Conservation (phyloP, 495 filamentous ascomycete genomes). For the Cryomyces minteri region DNA sequence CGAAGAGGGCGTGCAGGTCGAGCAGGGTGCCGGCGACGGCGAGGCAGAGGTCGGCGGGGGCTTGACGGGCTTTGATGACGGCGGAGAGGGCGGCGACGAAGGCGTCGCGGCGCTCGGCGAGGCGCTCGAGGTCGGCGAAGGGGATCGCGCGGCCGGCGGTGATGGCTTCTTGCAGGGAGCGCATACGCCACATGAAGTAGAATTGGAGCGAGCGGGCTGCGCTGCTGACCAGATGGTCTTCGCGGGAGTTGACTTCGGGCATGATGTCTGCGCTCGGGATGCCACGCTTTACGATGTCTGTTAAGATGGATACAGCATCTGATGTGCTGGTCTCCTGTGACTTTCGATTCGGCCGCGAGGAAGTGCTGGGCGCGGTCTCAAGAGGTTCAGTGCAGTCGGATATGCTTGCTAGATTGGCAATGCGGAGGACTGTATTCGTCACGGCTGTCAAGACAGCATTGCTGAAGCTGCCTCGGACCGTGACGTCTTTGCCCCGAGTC, state of each 20-base stretch:
- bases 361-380: constrained; percentile 34
- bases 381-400: constrained; percentile 56
- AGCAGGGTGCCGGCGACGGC: constrained; percentile 56
- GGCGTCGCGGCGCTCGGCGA: constrained; percentile 35
- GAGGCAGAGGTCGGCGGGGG: constrained; percentile 58
- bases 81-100: constrained; percentile 42
- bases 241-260: constrained; percentile 44
- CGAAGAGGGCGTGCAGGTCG: constrained; percentile 65
- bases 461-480: constrained; percentile 39
- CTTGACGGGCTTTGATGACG: constrained; percentile 44
- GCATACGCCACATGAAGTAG: constrained; percentile 91
- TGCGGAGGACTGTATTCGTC: constrained; percentile 61
- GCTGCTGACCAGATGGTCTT: constrained; percentile 55
- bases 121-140: constrained; percentile 30
- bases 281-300: constrained; percentile 49
- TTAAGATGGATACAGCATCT: constrained; percentile 32
- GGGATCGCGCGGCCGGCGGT: constrained; percentile 21
- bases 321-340: constrained; percentile 11
- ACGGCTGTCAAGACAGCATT: constrained; percentile 44
- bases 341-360: not conserved
- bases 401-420: constrained; percentile 67
- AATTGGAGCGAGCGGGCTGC: constrained; percentile 57
- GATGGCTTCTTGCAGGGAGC: constrained; percentile 25
- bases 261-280: constrained; percentile 35
- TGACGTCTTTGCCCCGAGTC: constrained; percentile 45